These are phyloP conservation scores for Globisporangium okanoganense DNA, from an alignment of 352 stramenopile genomes.

Conservation along the genomic window DNA sequence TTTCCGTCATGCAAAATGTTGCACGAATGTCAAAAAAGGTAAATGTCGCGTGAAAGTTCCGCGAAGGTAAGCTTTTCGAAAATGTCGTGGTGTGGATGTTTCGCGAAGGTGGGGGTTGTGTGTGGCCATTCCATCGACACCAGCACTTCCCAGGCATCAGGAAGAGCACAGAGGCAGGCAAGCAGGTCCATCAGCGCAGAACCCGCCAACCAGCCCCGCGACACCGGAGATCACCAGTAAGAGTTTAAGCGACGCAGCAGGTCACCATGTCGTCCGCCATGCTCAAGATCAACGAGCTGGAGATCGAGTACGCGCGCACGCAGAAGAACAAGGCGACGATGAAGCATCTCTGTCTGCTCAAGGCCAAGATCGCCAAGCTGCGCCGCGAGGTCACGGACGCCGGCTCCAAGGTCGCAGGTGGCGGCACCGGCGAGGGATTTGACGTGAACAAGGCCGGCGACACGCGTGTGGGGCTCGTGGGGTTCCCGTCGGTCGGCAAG, in stretches of 20 bases:
- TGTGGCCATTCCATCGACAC: background rate
- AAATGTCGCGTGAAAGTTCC: background rate
- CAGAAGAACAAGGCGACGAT: conserved; percentile 99
- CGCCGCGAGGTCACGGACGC: conserved; percentile 90
- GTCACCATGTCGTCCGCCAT: conserved; percentile 52
- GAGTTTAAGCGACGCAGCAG: too few relatives aligned
- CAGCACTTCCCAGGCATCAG: background rate
- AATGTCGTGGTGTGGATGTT: background rate
- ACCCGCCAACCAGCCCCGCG: background rate
- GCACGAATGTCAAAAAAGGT: too few relatives aligned
- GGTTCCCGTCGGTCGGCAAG: conserved; percentile 99
- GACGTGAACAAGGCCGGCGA: conserved; percentile 95
- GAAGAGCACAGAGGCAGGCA: background rate
- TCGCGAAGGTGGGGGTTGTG: background rate
- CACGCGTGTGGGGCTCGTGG: conserved; percentile 96
- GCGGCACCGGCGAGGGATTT: conserved; percentile 82
- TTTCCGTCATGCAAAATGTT: too few relatives aligned
- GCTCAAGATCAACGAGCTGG: conserved; percentile 78
- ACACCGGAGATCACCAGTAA: background rate
- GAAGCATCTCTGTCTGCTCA: conserved; percentile 97
- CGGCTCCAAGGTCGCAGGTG: conserved; percentile 59
- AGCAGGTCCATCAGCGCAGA: background rate
- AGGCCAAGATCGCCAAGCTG: conserved; percentile 97
- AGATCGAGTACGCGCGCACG: conserved; percentile 94
- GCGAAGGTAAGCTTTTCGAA: background rate